Conservation (phyloP, 2,329 filamentous ascomycete species). For the Paracoccidioides lutzii region DNA sequence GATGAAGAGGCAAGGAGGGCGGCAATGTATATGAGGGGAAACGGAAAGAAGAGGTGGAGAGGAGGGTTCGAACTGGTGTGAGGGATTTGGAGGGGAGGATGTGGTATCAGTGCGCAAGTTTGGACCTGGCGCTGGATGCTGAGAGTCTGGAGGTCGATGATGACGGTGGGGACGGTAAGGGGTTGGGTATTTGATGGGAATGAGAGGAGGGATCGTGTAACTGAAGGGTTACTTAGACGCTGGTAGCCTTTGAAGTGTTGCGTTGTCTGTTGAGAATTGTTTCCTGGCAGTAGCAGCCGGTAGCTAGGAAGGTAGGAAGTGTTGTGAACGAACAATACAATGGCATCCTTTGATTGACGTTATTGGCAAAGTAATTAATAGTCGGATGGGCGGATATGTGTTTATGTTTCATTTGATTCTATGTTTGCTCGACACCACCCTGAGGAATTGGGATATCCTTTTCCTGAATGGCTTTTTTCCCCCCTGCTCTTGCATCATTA, state of each 20-base stretch:
- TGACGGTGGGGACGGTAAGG: conserved; percentile 9
- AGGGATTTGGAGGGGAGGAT: conserved; percentile 11
- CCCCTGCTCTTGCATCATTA: not conserved
- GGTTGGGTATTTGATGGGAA: not conserved
- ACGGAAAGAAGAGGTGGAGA: conserved; percentile 14
- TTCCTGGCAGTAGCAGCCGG: not conserved
- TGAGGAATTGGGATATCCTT: not conserved
- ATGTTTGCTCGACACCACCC: not conserved
- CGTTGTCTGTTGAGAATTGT: not conserved
- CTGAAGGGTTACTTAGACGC: too few species aligned
- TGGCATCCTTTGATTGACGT: not conserved
- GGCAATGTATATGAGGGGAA: conserved; percentile 5
- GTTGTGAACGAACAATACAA: not conserved
- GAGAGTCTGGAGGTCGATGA: conserved; percentile 11
- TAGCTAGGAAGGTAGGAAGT: not conserved
- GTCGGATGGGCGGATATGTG: not conserved
- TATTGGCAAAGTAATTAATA: not conserved
- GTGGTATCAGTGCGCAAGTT: conserved; percentile 14
- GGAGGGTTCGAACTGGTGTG: conserved; percentile 8
- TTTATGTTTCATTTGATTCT: not conserved
- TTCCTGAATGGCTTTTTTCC: not conserved
- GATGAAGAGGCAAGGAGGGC: not conserved
- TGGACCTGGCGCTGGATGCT: conserved; percentile 13
- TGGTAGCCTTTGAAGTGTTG: not conserved
- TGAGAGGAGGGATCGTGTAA: not conserved